Percentiles rank a stretch among this genome's conserved stretches.
phyloP scores from a whole-genome alignment of 2,329 filamentous ascomycete species.

The Arthrobotrys musiformis region DNA sequence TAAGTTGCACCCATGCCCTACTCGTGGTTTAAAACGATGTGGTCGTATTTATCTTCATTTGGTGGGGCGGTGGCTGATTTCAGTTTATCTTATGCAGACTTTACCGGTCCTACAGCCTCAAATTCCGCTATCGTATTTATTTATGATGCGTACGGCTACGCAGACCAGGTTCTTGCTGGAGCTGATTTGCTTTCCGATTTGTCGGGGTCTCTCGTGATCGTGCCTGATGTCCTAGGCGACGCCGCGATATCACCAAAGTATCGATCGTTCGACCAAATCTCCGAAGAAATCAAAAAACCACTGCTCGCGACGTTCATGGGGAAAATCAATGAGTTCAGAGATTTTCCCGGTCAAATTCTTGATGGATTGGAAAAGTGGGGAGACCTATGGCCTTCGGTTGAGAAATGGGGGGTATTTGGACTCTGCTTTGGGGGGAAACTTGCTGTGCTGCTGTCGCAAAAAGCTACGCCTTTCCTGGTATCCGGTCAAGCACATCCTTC shows the following conservation, averaged over 20 bases:
- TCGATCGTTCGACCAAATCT: not conserved
- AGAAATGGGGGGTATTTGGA: conserved; percentile 36
- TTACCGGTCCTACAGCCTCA: conserved; percentile 18
- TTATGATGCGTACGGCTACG: conserved; percentile 38
- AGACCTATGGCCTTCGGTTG: conserved; percentile 2
- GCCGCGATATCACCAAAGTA: conserved; percentile 11
- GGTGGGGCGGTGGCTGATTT: no score
- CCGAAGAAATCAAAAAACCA: not conserved
- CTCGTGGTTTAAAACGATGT: no score
- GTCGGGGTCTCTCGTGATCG: conserved; percentile 10
- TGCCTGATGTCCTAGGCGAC: conserved; percentile 31
- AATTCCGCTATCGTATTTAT: conserved; percentile 42
- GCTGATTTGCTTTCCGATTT: conserved; percentile 33
- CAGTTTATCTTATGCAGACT: not conserved
- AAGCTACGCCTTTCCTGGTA: conserved; percentile 24
- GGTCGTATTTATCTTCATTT: no score
- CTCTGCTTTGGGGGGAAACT: conserved; percentile 39
- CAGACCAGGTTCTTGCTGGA: conserved; percentile 17
- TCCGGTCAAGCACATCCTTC: conserved; percentile 46
- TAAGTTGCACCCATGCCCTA: not conserved
- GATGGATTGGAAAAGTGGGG: conserved; percentile 1
- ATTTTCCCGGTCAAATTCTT: conserved; percentile 11
- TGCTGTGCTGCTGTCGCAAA: conserved; percentile 15
- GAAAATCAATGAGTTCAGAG: conserved; percentile 30
- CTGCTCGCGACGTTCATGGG: conserved; percentile 8